Evolutionary conservation across 306 rosid species (phyloP), one percentile per base, ranked within the genome.

Genomic region (Medicago arabica): DNA sequence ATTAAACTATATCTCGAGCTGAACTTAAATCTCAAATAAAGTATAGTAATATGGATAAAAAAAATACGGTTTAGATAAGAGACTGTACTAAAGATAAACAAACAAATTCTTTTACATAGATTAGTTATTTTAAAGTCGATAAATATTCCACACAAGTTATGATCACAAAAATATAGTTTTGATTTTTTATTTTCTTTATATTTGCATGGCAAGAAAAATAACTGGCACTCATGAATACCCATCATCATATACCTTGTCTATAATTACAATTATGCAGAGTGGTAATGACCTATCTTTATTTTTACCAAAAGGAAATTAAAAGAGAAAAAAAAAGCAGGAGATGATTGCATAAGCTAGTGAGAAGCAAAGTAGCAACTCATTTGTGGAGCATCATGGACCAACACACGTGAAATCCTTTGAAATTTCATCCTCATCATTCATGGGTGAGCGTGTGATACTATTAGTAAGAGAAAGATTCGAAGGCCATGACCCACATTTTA

Each of bases 261-360:
- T 96, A 96, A 96, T 90, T 96, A 90, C 98, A 88, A 91, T 89
- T 86, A 90, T 89, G 88, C 87, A 88, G 90, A 63, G 78, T 74
- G 88, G 91, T 85, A 85, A 90, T 85, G 88, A 80, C 80, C 85
- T 83, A 69, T 83, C 81, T 83, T 86, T 86, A 66, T 82, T 85
- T 85, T 88, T 83, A 84, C 89, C 83, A 65, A 80, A 82, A 55
- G 75, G 76, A 47, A 61, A 59, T 51, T 19, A 31, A 68, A 61
- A 43, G 63, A 16, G 68, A 79, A 69, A 75, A 19, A 19, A 76
- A 59, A 9, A 72, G 31, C 59, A 58, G 8, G 77, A 58, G 86
- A 86, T 84, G 89, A 88, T 88, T 87, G 77, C 85, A 79, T 78
- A 64, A 79, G 67, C 65, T 75, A 7, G 79, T 59, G 80, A 68